phyloP scores from a whole-genome alignment of 257 asterid genomes.

The Solanum pennellii region DNA sequence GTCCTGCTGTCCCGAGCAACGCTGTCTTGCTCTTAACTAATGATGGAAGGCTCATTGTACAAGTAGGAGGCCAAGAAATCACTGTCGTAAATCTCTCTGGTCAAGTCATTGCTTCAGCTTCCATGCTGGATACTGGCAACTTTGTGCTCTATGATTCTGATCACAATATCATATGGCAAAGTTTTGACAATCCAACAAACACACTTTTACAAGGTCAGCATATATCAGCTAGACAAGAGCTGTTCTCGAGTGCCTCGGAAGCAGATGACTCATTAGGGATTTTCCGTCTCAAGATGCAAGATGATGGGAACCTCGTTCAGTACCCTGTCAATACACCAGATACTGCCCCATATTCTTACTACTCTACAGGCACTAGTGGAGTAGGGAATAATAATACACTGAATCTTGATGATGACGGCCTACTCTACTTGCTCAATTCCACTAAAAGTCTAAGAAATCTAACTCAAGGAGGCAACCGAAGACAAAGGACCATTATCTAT shows the following conservation, averaged over 20 bases:
- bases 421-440: slow-evolving; percentile 34
- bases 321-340: slow-evolving; percentile 13
- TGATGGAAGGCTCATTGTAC: slow-evolving; percentile 28
- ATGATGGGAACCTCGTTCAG: slow-evolving; percentile 41
- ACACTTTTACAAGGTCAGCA: slow-evolving; percentile 31
- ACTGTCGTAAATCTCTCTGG: not conserved
- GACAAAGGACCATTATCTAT: slow-evolving; percentile 7
- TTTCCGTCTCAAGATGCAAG: slow-evolving; percentile 32
- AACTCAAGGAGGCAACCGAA: slow-evolving; percentile 10
- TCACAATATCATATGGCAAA: slow-evolving; percentile 31
- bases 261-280: slow-evolving; percentile 10
- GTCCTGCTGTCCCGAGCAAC: slow-evolving; percentile 2
- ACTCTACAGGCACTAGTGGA: not conserved
- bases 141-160: slow-evolving; percentile 26
- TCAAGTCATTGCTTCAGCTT: slow-evolving; percentile 12
- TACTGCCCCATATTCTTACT: slow-evolving; percentile 9
- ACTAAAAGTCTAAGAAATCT: not conserved
- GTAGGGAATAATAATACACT: slow-evolving; percentile 12
- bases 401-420: slow-evolving; percentile 22
- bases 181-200: slow-evolving; percentile 40
- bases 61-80: not conserved
- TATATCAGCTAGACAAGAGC: not conserved
- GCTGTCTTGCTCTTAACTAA: slow-evolving; percentile 4
- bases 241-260: slow-evolving; percentile 32
- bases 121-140: slow-evolving; percentile 46